These are phyloP conservation scores for Zostera marina DNA, from an alignment of 116 monocot species.

Conservation along the genomic window DNA sequence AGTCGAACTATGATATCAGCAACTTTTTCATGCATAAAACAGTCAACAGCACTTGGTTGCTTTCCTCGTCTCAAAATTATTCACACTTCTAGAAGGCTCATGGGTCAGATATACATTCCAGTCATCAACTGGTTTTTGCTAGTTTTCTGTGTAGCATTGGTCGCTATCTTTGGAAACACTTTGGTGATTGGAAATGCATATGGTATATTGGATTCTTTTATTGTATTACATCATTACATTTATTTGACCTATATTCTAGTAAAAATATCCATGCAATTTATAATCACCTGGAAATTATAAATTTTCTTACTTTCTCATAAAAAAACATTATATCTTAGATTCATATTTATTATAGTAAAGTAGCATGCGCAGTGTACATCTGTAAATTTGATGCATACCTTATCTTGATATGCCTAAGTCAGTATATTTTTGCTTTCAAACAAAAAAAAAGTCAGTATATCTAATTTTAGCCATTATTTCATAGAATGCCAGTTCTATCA, in stretches of 20 bases:
- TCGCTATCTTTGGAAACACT: constrained; percentile 70
- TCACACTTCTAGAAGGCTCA: constrained; percentile 60
- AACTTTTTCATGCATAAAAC: constrained; percentile 93
- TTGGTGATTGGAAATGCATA: constrained; percentile 88
- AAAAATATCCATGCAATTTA: not conserved
- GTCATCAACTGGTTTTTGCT: constrained; percentile 83
- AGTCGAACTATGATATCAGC: constrained; percentile 93
- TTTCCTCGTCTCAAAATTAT: constrained; percentile 77
- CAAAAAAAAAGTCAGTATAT: too few relatives aligned
- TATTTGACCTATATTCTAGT: not conserved
- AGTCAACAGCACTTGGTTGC: constrained; percentile 85
- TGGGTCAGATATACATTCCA: constrained; percentile 93
- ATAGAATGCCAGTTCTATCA: too few relatives aligned
- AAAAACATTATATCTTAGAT: not conserved
- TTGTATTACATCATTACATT: not conserved
- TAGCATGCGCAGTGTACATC: too few relatives aligned
- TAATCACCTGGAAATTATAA: not conserved
- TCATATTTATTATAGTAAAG: too few relatives aligned
- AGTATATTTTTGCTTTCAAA: too few relatives aligned
- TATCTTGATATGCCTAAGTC: too few relatives aligned
- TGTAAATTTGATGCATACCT: too few relatives aligned
- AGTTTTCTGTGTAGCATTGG: constrained; percentile 70
- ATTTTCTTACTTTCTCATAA: too few relatives aligned
- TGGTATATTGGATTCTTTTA: constrained; percentile 17
- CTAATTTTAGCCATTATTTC: too few relatives aligned